These are phyloP conservation scores for Taphrina confusa DNA, from an alignment of 1,139 yeast genomes.

Conservation along the genomic window DNA sequence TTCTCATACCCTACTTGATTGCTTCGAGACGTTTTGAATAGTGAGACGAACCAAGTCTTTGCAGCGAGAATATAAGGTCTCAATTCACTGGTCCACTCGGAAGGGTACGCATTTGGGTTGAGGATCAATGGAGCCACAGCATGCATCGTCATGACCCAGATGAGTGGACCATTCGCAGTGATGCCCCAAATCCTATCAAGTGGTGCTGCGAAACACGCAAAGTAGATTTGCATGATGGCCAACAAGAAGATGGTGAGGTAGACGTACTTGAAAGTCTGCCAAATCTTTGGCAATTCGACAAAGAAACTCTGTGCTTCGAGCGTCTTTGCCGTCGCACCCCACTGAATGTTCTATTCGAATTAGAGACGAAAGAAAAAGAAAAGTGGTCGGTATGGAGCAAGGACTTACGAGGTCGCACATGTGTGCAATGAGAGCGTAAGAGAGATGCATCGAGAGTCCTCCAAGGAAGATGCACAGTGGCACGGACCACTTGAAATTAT, in stretches of 20 bases:
- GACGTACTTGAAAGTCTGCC: conserved; percentile 32
- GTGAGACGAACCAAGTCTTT: background rate
- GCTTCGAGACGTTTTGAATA: conserved; percentile 5
- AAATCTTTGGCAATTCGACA: conserved; percentile 38
- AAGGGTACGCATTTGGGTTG: conserved; percentile 32
- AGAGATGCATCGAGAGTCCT: conserved; percentile 39
- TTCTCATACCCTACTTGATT: background rate
- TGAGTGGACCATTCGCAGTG: conserved; percentile 35
- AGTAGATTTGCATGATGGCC: conserved; percentile 19
- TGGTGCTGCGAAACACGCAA: conserved; percentile 28
- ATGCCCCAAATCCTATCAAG: conserved; percentile 22
- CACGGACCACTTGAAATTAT: conserved; percentile 37
- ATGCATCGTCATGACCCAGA: conserved; percentile 37
- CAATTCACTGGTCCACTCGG: conserved; percentile 25
- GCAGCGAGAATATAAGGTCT: conserved; percentile 12
- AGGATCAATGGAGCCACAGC: conserved; percentile 36
- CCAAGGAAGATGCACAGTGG: conserved; percentile 38
- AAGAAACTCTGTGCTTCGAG: conserved; percentile 37
- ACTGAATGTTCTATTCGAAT: conserved; percentile 38
- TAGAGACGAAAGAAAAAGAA: background rate
- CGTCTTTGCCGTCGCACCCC: conserved; percentile 40
- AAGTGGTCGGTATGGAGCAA: no score
- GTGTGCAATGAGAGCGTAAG: conserved; percentile 37
- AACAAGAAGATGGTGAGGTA: conserved; percentile 10
- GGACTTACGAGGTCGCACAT: conserved; percentile 35